Evolutionary conservation across 768 basidiomycete genomes (phyloP), one percentile per base, ranked within the genome.

Genomic region (Cytidiella melzeri): DNA sequence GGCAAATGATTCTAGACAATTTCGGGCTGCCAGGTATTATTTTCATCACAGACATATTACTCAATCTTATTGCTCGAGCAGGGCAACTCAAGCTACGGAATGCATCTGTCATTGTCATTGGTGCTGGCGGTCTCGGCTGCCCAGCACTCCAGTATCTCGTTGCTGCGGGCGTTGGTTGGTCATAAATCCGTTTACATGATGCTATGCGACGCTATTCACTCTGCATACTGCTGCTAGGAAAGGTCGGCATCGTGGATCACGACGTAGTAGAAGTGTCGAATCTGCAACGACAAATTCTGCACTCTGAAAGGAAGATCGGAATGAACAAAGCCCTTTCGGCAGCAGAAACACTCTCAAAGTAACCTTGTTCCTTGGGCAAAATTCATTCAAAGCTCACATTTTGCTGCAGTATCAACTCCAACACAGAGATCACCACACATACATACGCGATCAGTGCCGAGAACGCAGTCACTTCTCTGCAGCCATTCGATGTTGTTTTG

Each of bases 41-140:
- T 20, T 45, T 45, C 3, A 3, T 37, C 34, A 5, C 15, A 3
- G 15, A 1, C 5, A 45, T 9, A 9, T 11, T 18, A 28, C 20
- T 39, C 5, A 41, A 40, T 7, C 58, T 53, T 19, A 34, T 5
- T 27, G 30, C 45, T 42, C 7, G 7, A 5, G 5, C 47, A 94
- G 95, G 88, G 18, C 95, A 98, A 65, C 64, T 92, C 37, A 91
- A 84, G 64, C 71, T 99, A 9, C 81, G 81, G 51, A 59, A 71
- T 6, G 80, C 92, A 0, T 82, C 83, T 2, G 83, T 94, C 1
- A 82, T 83, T 13, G 91, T 98, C 3, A 80, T 97, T 3, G 96
- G 96, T 23, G 96, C 94, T 13, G 96, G 96, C 0, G 96, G 96
- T 7, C 74, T 99, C 11, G 96, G 96, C 10, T 98, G 96, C 64